phyloP scores from a whole-genome alignment of 1,284 basidiomycete species.

The Mycena sp. region DNA sequence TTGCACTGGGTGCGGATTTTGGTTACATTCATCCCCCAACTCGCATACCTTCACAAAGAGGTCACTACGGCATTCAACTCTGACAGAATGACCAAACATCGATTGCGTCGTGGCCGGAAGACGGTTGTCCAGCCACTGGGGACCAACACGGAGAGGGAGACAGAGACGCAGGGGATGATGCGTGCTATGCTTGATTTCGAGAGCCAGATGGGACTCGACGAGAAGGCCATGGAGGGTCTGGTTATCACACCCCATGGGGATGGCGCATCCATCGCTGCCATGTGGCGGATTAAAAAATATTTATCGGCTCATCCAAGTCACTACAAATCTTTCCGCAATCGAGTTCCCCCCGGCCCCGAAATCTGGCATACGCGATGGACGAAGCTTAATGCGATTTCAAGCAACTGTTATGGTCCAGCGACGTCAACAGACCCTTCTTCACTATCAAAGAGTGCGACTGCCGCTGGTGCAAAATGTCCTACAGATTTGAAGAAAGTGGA shows the following conservation, averaged over 20 bases:
- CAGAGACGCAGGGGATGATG: slow-evolving; percentile 25
- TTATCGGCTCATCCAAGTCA: slow-evolving; percentile 1
- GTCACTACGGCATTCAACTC: neutral
- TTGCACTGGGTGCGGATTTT: slow-evolving; percentile 14
- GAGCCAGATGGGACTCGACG: slow-evolving; percentile 21
- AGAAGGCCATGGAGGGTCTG: neutral
- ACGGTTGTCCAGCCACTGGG: slow-evolving; percentile 24
- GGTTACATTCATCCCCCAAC: neutral
- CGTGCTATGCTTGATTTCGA: slow-evolving; percentile 23
- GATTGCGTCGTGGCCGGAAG: neutral
- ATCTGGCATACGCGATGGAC: slow-evolving; percentile 11
- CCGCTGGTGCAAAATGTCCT: no score
- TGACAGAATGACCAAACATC: slow-evolving; percentile 11
- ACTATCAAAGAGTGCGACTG: no score
- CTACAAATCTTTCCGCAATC: no score
- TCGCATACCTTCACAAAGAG: neutral
- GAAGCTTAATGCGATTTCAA: neutral
- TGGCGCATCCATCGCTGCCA: slow-evolving; percentile 20
- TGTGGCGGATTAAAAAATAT: slow-evolving; percentile 23
- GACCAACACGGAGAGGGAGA: slow-evolving; percentile 22
- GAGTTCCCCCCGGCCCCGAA: no score
- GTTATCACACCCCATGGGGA: slow-evolving; percentile 23
- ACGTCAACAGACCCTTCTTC: no score
- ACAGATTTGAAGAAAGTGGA: no score
- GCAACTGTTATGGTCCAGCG: slow-evolving; percentile 14